These are phyloP conservation scores for Salix suchowensis DNA, from an alignment of 345 rosid genomes.

Conservation along the genomic window DNA sequence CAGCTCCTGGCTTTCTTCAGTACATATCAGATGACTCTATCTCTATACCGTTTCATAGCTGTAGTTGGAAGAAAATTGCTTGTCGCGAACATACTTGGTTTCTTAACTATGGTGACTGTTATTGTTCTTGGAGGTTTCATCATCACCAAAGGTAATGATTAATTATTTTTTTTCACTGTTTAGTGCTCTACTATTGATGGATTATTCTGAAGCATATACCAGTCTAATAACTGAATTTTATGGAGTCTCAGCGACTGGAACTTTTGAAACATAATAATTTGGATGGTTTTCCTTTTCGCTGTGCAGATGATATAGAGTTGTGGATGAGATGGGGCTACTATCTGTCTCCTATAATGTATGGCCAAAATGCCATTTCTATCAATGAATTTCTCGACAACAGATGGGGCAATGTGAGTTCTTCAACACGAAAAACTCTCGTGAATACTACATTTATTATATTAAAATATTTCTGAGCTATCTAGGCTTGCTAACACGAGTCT, in stretches of 20 bases:
- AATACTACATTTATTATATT: neutral
- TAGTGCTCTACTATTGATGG: too few relatives aligned
- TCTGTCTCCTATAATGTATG: conserved; percentile 23
- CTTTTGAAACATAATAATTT: neutral
- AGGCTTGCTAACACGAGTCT: neutral
- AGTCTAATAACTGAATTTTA: neutral
- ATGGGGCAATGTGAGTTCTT: conserved; percentile 15
- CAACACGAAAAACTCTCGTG: neutral
- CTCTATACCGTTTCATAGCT: conserved; percentile 18
- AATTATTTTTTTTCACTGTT: neutral
- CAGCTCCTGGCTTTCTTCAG: conserved; percentile 16
- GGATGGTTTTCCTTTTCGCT: neutral
- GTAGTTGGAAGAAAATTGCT: conserved; percentile 15
- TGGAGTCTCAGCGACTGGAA: neutral
- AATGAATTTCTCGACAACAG: conserved; percentile 25
- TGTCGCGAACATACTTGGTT: conserved; percentile 10
- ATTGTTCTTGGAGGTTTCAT: conserved; percentile 19
- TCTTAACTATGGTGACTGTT: conserved; percentile 3
- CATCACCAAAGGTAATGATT: conserved; percentile 8
- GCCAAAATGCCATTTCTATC: conserved; percentile 18
- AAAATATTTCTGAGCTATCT: neutral
- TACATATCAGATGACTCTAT: conserved; percentile 13
- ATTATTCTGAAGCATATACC: too few relatives aligned
- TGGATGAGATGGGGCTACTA: conserved; percentile 24
- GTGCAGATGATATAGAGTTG: conserved; percentile 14